A percentile compares a stretch with the other conserved stretches of the same genome.
Evolutionary conservation across 495 filamentous ascomycete genomes (phyloP).

Genomic region (Penicillium herquei): DNA sequence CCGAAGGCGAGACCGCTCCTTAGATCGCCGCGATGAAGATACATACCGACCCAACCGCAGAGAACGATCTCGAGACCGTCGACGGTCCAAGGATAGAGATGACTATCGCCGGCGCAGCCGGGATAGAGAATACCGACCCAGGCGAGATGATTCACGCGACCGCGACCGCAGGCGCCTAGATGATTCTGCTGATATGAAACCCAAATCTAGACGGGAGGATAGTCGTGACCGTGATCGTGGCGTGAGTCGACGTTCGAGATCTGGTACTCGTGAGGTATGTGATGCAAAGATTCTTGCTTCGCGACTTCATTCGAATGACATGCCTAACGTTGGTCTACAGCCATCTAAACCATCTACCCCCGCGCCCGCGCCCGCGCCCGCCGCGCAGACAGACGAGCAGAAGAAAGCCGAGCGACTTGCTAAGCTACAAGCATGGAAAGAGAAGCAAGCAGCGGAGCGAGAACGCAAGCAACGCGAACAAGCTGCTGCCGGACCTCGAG

Average conservation of each 20-base stretch:
- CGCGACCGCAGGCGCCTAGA: conserved; percentile 66
- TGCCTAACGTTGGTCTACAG: conserved; percentile 20
- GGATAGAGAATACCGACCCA: conserved; percentile 70
- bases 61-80: conserved; percentile 64
- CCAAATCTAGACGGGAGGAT: conserved; percentile 67
- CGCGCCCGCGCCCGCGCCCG: conserved; percentile 49
- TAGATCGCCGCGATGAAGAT: conserved; percentile 71
- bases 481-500: conserved; percentile 59
- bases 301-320: neutral
- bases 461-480: conserved; percentile 72
- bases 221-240: conserved; percentile 58
- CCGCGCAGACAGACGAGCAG: conserved; percentile 69
- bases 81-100: conserved; percentile 59
- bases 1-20: conserved; percentile 70
- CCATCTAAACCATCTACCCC: conserved; percentile 47
- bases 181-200: conserved; percentile 72
- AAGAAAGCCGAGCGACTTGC: conserved; percentile 82
- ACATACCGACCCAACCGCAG: conserved; percentile 58
- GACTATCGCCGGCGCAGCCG: conserved; percentile 65
- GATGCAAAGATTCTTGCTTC: neutral
- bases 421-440: conserved; percentile 88
- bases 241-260: conserved; percentile 37
- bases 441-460: conserved; percentile 77
- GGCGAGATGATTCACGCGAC: conserved; percentile 80
- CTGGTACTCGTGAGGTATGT: conserved; percentile 57